These are phyloP conservation scores for Phytophthora brassicae DNA, from an alignment of 352 stramenopile genomes.

Conservation along the genomic window DNA sequence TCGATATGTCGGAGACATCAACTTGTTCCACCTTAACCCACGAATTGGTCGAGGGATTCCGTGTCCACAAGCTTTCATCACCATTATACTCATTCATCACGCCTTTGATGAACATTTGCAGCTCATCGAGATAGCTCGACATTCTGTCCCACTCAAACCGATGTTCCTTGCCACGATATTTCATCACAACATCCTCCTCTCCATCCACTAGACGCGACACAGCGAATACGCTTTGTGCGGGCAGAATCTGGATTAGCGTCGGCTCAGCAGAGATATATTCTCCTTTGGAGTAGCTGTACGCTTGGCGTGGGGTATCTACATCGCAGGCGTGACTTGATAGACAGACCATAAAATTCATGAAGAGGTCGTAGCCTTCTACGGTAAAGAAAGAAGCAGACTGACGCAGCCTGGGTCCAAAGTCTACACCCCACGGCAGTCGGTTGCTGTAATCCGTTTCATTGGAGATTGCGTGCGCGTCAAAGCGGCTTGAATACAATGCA, in stretches of 20 bases:
- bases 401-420: constrained; percentile 16
- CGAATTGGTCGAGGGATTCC: not conserved
- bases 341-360: constrained; percentile 37
- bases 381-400: constrained; percentile 37
- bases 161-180: constrained; percentile 18
- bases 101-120: not conserved
- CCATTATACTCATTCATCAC: constrained; percentile 1
- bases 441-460: not conserved
- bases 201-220: not conserved
- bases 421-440: constrained; percentile 2
- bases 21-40: constrained; percentile 6
- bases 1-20: not conserved
- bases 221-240: constrained; percentile 13
- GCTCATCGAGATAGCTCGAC: not conserved
- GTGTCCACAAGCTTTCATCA: constrained; percentile 6
- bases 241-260: constrained; percentile 15
- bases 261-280: constrained; percentile 2
- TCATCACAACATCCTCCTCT: constrained; percentile 20
- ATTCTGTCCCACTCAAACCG: constrained; percentile 1
- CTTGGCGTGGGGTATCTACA: constrained; percentile 11
- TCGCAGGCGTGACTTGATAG: constrained; percentile 23
- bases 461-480: constrained; percentile 6
- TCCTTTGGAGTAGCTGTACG: not conserved
- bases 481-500: constrained; percentile 15
- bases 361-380: constrained; percentile 23